phyloP scores from a whole-genome alignment of 148 eudicot species.

The Gaultheria prostrata region DNA sequence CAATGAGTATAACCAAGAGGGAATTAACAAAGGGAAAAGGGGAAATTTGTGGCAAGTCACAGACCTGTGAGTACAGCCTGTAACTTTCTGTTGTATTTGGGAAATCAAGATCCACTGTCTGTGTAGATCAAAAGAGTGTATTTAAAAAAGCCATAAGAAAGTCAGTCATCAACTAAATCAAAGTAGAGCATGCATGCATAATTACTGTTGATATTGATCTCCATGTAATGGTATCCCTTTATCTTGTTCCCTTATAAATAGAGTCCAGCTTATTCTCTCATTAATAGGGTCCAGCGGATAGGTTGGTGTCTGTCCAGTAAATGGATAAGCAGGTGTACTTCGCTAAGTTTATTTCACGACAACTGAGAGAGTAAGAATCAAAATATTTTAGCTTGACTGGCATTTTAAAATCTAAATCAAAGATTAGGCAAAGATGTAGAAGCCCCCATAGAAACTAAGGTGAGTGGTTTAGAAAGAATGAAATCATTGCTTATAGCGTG shows the following conservation, averaged over 20 bases:
- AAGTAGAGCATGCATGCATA: background rate
- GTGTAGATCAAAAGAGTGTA: constrained; percentile 18
- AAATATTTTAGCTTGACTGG: background rate
- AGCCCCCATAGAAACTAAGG: background rate
- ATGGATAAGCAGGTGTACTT: background rate
- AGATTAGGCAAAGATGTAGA: background rate
- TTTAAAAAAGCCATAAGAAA: background rate
- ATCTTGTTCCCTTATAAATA: background rate
- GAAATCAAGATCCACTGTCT: constrained; percentile 83
- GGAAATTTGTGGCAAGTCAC: constrained; percentile 11
- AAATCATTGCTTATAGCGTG: background rate
- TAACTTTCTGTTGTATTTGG: constrained; percentile 94
- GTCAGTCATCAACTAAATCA: background rate
- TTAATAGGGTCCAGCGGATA: background rate
- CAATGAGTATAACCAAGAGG: constrained; percentile 5
- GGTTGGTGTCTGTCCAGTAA: background rate
- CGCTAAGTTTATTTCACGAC: background rate
- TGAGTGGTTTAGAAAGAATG: constrained; percentile 4
- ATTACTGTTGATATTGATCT: background rate
- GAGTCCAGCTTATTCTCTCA: background rate
- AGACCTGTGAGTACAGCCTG: constrained; percentile 84
- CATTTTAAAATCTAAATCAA: background rate
- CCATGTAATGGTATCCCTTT: background rate
- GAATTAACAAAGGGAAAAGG: background rate
- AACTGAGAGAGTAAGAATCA: background rate